Percentiles rank a stretch among this genome's conserved stretches.
phyloP scores from a whole-genome alignment of 2,329 filamentous ascomycete species.

The Hypoxylon sp. region DNA sequence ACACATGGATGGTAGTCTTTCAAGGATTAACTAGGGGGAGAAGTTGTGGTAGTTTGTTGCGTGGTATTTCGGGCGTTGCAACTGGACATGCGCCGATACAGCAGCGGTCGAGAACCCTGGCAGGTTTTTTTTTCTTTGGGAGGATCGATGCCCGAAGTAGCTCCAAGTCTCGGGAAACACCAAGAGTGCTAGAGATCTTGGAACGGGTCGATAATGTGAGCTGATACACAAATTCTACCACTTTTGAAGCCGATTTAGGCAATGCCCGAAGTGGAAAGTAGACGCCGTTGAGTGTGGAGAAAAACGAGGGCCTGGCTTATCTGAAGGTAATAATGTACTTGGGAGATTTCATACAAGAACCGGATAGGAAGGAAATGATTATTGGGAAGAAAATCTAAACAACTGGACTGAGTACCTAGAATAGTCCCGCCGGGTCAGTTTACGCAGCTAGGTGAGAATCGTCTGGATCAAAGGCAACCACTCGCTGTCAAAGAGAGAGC shows the following conservation, averaged over 20 bases:
- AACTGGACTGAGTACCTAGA: slow-evolving; percentile 18
- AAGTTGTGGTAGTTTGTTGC: slow-evolving; percentile 36
- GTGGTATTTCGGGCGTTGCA: slow-evolving; percentile 44
- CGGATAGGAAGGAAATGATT: slow-evolving; percentile 39
- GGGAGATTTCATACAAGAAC: slow-evolving; percentile 50
- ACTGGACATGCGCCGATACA: slow-evolving; percentile 44
- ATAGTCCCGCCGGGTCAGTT: slow-evolving; percentile 21
- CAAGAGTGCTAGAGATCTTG: slow-evolving; percentile 43
- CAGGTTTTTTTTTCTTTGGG: slow-evolving; percentile 31
- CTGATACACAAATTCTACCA: slow-evolving; percentile 45
- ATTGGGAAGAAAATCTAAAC: slow-evolving; percentile 27
- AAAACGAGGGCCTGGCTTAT: slow-evolving; percentile 49
- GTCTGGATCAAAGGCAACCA: slow-evolving; percentile 27
- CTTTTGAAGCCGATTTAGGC: slow-evolving; percentile 50
- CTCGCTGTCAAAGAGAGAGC: slow-evolving; percentile 36
- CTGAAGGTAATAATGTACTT: slow-evolving; percentile 52
- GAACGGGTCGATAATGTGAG: slow-evolving; percentile 46
- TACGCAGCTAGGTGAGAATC: slow-evolving; percentile 21
- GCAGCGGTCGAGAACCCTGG: slow-evolving; percentile 43
- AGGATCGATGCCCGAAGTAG: slow-evolving; percentile 38
- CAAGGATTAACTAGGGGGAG: slow-evolving; percentile 42
- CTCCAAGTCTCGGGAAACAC: slow-evolving; percentile 42
- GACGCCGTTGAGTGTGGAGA: slow-evolving; percentile 54
- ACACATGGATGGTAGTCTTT: slow-evolving; percentile 47
- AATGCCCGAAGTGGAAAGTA: slow-evolving; percentile 53